phyloP scores from a whole-genome alignment of 1,284 basidiomycete genomes.

The Apiotrichum siamense region DNA sequence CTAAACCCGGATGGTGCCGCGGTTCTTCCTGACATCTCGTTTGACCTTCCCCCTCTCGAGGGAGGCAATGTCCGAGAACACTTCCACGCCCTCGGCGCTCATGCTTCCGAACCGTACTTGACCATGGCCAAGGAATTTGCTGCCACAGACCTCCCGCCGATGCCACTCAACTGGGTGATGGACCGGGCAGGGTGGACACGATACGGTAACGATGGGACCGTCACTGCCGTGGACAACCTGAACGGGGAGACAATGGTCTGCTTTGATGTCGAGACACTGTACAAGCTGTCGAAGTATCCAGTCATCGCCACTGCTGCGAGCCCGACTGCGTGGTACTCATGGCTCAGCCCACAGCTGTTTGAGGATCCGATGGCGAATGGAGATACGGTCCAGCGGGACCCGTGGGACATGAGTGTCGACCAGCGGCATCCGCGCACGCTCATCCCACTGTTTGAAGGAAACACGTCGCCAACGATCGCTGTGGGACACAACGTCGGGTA shows the following conservation, averaged over 20 bases:
- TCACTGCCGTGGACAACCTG: constrained; percentile 35
- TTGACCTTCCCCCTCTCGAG: constrained; percentile 77
- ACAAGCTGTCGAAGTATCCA: constrained; percentile 70
- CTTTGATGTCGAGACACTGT: constrained; percentile 94
- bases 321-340: constrained; percentile 82
- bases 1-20: constrained; percentile 76
- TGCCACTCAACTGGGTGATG: constrained; percentile 64
- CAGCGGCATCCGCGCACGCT: constrained; percentile 30
- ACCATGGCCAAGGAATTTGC: constrained; percentile 64
- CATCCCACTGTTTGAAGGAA: constrained; percentile 34
- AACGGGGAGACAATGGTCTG: constrained; percentile 66
- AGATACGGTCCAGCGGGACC: not conserved
- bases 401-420: constrained; percentile 28
- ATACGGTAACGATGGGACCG: constrained; percentile 52
- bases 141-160: constrained; percentile 54
- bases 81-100: constrained; percentile 71
- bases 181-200: constrained; percentile 81
- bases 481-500: constrained; percentile 96
- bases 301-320: constrained; percentile 88
- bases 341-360: constrained; percentile 91
- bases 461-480: constrained; percentile 57
- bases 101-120: constrained; percentile 75
- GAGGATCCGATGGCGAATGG: constrained; percentile 40
- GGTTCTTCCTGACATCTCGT: constrained; percentile 66
- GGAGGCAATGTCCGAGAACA: constrained; percentile 81